Evolutionary conservation across 2,329 filamentous ascomycete genomes (phyloP).

Genomic region (Rugonectria rugulosa): DNA sequence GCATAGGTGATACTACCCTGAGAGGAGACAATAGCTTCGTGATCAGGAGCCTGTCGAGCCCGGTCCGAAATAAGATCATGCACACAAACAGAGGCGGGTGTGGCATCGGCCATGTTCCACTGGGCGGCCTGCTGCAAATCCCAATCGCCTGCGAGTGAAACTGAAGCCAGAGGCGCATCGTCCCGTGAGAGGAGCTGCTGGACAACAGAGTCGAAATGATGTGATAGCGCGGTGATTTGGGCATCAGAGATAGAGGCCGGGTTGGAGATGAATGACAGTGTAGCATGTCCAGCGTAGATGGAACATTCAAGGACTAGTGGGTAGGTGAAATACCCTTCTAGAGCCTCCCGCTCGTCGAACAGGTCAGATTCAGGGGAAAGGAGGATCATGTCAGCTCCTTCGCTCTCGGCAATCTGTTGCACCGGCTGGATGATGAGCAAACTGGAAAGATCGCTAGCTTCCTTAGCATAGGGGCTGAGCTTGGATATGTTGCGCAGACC

Average conservation of each 20-base stretch:
- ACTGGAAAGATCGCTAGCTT: constrained; percentile 38
- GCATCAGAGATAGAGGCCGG: neutral
- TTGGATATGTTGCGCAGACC: constrained; percentile 34
- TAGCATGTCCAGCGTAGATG: neutral
- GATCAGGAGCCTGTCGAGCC: constrained; percentile 15
- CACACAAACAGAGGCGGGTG: constrained; percentile 5
- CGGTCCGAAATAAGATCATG: constrained; percentile 28
- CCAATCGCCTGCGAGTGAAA: constrained; percentile 2
- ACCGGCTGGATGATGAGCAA: constrained; percentile 39
- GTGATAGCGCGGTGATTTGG: neutral
- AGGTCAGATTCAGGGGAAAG: neutral
- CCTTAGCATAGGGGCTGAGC: constrained; percentile 9
- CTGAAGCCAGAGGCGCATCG: neutral
- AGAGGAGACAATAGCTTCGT: constrained; percentile 30
- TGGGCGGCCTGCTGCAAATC: neutral
- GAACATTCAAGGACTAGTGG: neutral
- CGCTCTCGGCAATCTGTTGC: neutral
- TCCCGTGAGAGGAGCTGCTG: neutral
- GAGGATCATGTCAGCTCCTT: neutral
- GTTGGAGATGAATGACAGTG: neutral
- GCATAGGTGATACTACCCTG: constrained; percentile 34
- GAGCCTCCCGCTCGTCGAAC: neutral
- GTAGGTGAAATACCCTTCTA: constrained; percentile 1
- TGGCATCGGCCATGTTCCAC: neutral
- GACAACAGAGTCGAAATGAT: neutral